A percentile compares a stretch with the other conserved stretches of the same genome.
Evolutionary conservation across 2,329 filamentous ascomycete species (phyloP).

Genomic region (Aspergillus bombycis): DNA sequence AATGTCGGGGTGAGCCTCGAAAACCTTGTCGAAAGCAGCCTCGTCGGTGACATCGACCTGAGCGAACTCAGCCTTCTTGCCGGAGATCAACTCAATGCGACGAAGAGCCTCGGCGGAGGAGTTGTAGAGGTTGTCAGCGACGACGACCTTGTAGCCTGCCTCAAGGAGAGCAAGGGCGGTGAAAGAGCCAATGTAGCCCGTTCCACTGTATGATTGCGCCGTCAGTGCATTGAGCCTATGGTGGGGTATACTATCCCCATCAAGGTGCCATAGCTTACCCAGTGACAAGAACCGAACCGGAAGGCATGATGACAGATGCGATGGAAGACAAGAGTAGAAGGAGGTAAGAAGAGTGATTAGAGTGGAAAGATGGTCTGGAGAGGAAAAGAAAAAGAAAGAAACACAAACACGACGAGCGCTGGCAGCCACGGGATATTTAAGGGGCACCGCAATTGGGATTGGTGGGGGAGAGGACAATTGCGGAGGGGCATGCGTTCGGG

Average conservation of each 20-base stretch:
- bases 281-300: constrained; percentile 87
- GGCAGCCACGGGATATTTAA: constrained; percentile 12
- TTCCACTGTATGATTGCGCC: constrained; percentile 67
- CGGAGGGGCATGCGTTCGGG: constrained; percentile 2
- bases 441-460: constrained; percentile 5
- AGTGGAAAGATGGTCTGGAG: constrained; percentile 3
- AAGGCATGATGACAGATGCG: constrained; percentile 61
- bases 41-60: constrained; percentile 88
- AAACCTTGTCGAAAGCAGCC: constrained; percentile 80
- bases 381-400: constrained; percentile 6
- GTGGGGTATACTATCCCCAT: constrained; percentile 22
- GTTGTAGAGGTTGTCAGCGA: constrained; percentile 97
- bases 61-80: constrained; percentile 84
- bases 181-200: constrained; percentile 98
- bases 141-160: constrained; percentile 93
- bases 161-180: constrained; percentile 89
- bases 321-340: constrained; percentile 1
- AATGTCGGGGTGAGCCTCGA: constrained; percentile 85
- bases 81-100: constrained; percentile 90
- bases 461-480: constrained; percentile 8
- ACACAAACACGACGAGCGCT: neutral
- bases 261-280: constrained; percentile 64
- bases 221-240: constrained; percentile 15
- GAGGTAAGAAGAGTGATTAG: neutral
- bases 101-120: constrained; percentile 89